These are phyloP conservation scores for Xylaria longipes DNA, from an alignment of 495 filamentous ascomycete species.

Conservation along the genomic window DNA sequence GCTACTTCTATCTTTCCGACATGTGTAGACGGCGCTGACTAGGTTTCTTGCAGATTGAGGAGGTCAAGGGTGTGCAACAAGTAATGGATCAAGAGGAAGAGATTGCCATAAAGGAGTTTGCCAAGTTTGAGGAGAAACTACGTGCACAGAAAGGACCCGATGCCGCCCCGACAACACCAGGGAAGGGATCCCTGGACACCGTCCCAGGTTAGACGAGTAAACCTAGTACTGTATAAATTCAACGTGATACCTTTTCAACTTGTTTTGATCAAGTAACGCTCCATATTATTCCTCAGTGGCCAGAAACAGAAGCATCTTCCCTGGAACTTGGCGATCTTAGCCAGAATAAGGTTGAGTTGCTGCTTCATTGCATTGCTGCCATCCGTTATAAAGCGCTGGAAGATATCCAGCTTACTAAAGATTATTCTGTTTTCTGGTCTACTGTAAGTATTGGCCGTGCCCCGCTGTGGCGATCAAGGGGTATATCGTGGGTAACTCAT, in stretches of 20 bases:
- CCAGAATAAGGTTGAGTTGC: constrained; percentile 6
- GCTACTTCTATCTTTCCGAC: background rate
- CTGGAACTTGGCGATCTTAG: background rate
- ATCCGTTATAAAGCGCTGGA: background rate
- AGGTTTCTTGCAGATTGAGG: constrained; percentile 73
- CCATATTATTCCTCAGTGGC: background rate
- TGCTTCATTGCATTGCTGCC: background rate
- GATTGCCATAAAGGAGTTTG: constrained; percentile 87
- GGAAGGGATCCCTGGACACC: constrained; percentile 71
- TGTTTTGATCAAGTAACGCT: constrained; percentile 1
- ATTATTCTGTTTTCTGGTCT: background rate
- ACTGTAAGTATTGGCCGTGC: background rate
- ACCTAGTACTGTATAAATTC: constrained; percentile 29
- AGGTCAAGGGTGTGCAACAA: constrained; percentile 91
- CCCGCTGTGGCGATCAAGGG: constrained; percentile 20
- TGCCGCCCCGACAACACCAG: constrained; percentile 61
- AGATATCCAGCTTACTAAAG: background rate
- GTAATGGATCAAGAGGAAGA: constrained; percentile 92
- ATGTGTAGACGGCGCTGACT: constrained; percentile 26
- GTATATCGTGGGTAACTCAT: constrained; percentile 17
- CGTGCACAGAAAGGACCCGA: constrained; percentile 69
- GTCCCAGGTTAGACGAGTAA: constrained; percentile 50
- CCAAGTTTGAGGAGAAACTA: constrained; percentile 95
- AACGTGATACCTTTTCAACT: constrained; percentile 28
- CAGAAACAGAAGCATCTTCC: background rate